Conservation (phyloP, 768 basidiomycete genomes). For the Scleroderma bovista region DNA sequence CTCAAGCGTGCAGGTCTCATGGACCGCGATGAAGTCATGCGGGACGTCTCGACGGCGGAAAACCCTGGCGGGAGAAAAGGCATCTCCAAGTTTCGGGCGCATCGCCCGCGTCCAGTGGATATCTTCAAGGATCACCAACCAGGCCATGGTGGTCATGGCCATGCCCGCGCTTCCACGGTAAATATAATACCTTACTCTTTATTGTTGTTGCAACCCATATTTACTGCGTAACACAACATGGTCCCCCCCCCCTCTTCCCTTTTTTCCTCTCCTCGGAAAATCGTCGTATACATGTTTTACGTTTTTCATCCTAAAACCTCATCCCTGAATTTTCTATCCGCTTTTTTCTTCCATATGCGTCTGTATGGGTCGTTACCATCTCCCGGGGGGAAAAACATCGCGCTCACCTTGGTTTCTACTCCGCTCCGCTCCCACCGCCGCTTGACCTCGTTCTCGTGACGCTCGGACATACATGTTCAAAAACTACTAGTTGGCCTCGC, state of each 20-base stretch:
- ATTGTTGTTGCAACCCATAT: constrained; percentile 21
- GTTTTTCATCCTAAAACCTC: constrained; percentile 8
- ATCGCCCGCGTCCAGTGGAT: constrained; percentile 58
- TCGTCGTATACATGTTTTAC: constrained; percentile 11
- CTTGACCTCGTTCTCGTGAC: constrained; percentile 16
- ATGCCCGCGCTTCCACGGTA: constrained; percentile 56
- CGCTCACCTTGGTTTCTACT: constrained; percentile 35
- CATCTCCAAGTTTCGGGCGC: constrained; percentile 52
- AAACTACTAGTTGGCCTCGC: constrained; percentile 41
- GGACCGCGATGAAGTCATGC: constrained; percentile 72
- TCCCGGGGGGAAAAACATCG: constrained; percentile 18
- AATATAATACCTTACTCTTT: constrained; percentile 44
- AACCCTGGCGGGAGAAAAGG: constrained; percentile 73
- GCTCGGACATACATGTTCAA: constrained; percentile 17
- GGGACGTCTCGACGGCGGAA: constrained; percentile 54
- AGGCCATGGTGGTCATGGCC: too few species aligned
- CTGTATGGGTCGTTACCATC: constrained; percentile 1
- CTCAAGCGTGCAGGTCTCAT: constrained; percentile 70
- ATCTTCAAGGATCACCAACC: constrained; percentile 44
- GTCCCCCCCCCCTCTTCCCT: constrained; percentile 9
- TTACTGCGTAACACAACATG: constrained; percentile 22
- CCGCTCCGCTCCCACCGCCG: constrained; percentile 24
- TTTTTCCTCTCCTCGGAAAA: background rate
- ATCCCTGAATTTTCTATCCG: constrained; percentile 9
- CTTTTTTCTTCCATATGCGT: constrained; percentile 7